Conservation (phyloP, 2,329 filamentous ascomycete genomes). For the Trichoderma sp. region DNA sequence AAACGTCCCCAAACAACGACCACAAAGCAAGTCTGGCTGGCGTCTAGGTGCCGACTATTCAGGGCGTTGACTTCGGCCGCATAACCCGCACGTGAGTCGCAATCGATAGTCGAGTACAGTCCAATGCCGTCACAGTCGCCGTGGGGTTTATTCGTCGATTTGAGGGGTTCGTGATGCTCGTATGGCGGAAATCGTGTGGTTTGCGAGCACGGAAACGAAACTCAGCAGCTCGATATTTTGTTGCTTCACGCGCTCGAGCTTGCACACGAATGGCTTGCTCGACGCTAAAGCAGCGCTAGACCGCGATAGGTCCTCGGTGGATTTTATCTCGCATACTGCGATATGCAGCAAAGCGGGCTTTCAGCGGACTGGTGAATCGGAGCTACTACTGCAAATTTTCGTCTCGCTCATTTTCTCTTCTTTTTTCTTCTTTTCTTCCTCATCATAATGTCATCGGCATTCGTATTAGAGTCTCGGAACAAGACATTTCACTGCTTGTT, state of each 20-base stretch:
- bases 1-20: slow-evolving; percentile 3
- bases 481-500: slow-evolving; percentile 87
- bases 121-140: not conserved
- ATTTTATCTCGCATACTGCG: slow-evolving; percentile 22
- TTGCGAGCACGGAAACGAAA: slow-evolving; percentile 26
- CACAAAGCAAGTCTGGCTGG: slow-evolving; percentile 11
- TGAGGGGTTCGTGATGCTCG: not conserved
- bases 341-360: slow-evolving; percentile 37
- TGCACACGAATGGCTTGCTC: slow-evolving; percentile 17
- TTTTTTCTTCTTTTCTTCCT: slow-evolving; percentile 48
- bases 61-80: slow-evolving; percentile 14
- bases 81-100: slow-evolving; percentile 12
- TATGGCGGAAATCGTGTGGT: slow-evolving; percentile 6
- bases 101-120: not conserved
- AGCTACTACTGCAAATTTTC: slow-evolving; percentile 35
- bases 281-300: slow-evolving; percentile 17
- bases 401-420: slow-evolving; percentile 29
- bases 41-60: slow-evolving; percentile 20
- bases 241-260: slow-evolving; percentile 28
- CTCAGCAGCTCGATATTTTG: slow-evolving; percentile 26
- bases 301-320: not conserved
- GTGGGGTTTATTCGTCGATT: not conserved
- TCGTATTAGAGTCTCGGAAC: slow-evolving; percentile 99
- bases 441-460: slow-evolving; percentile 79
- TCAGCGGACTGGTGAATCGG: slow-evolving; percentile 7